These are phyloP conservation scores for Xenoacremonium recifei DNA, from an alignment of 2,329 filamentous ascomycete genomes.

Conservation along the genomic window DNA sequence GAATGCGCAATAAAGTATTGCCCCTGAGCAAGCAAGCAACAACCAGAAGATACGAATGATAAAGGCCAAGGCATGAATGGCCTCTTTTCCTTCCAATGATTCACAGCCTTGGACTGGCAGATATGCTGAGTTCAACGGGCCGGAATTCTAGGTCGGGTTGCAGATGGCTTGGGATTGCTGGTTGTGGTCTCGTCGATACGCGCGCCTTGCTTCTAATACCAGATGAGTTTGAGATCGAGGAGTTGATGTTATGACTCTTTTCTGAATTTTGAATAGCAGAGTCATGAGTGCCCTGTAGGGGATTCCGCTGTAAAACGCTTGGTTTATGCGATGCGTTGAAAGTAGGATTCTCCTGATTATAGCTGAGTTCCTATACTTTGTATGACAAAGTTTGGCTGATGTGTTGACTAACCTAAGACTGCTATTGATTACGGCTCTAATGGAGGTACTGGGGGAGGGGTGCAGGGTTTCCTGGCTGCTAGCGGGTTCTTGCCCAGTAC, in stretches of 20 bases:
- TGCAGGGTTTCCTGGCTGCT: conserved; percentile 4
- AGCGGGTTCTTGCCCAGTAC: conserved; percentile 6
- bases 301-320: neutral
- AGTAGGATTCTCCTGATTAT: neutral
- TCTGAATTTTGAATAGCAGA: neutral
- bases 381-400: conserved; percentile 6
- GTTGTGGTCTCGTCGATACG: neutral
- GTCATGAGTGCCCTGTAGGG: neutral
- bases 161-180: neutral
- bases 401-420: conserved; percentile 6
- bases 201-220: neutral
- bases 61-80: no score
- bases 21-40: no score
- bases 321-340: neutral
- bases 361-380: neutral
- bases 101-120: neutral
- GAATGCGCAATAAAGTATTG: no score
- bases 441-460: conserved; percentile 7
- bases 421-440: conserved; percentile 10
- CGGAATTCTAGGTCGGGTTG: neutral
- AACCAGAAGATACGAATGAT: no score
- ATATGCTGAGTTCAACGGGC: conserved; percentile 2
- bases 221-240: neutral
- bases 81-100: neutral
- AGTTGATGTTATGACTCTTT: neutral